Evolutionary conservation across 345 rosid species (phyloP).

Genomic region (Sisymbrium altissimum): DNA sequence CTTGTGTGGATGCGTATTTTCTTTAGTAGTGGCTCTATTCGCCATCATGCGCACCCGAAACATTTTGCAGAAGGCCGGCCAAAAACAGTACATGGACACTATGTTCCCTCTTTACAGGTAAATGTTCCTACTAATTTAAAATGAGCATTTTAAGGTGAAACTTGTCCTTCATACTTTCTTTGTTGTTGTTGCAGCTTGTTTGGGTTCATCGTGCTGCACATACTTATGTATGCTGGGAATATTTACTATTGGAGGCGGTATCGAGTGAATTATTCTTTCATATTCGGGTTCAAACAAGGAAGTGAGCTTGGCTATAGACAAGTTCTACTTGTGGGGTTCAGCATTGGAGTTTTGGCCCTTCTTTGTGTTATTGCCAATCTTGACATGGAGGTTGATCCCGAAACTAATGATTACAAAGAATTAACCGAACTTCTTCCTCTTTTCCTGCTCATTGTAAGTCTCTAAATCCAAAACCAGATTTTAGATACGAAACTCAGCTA

Average conservation of each 20-base stretch:
- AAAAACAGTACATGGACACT: conserved; percentile 44
- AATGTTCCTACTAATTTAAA: not conserved
- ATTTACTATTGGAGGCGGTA: conserved; percentile 48
- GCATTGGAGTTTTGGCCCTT: conserved; percentile 41
- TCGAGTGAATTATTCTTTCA: conserved; percentile 50
- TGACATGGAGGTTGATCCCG: conserved; percentile 56
- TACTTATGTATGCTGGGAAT: conserved; percentile 44
- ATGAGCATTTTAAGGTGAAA: not conserved
- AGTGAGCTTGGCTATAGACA: conserved; percentile 45
- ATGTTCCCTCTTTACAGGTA: conserved; percentile 70
- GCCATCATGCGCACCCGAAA: conserved; percentile 39
- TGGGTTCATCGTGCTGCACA: conserved; percentile 50
- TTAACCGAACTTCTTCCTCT: conserved; percentile 52
- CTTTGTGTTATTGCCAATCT: conserved; percentile 41
- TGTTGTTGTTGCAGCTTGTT: conserved; percentile 38
- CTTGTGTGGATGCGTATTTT: conserved; percentile 48
- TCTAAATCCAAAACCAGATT: not conserved
- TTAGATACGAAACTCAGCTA: not conserved
- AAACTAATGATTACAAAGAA: conserved; percentile 41
- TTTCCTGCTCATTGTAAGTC: conserved; percentile 38
- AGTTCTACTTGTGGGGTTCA: conserved; percentile 42
- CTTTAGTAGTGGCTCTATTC: conserved; percentile 45
- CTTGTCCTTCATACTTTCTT: not conserved
- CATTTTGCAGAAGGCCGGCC: conserved; percentile 33
- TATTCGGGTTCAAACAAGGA: conserved; percentile 49